These are phyloP conservation scores for Sphaerulina populicola DNA, from an alignment of 2,329 filamentous ascomycete genomes.

Conservation along the genomic window DNA sequence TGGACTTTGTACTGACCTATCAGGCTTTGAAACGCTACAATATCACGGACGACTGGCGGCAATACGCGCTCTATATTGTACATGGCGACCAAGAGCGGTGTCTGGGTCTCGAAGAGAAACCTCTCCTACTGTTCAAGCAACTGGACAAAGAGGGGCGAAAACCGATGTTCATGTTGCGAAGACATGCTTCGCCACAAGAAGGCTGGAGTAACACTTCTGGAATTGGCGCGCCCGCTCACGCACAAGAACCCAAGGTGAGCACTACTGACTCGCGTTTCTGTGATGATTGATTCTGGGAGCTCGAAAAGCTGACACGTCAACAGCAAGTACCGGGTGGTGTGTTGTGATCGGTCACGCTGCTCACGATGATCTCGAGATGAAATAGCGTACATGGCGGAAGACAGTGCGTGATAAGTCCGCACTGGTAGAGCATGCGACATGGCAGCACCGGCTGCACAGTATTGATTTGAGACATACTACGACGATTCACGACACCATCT, in stretches of 20 bases:
- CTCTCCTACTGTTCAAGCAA: slow-evolving; percentile 93
- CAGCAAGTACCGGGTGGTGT: slow-evolving; percentile 19
- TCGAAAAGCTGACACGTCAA: neutral
- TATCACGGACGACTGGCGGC: slow-evolving; percentile 94
- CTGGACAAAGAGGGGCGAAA: slow-evolving; percentile 94
- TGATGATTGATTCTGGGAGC: neutral
- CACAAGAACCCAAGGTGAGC: slow-evolving; percentile 16
- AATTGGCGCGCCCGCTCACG: slow-evolving; percentile 8
- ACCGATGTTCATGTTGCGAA: slow-evolving; percentile 96
- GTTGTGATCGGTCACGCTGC: slow-evolving; percentile 5
- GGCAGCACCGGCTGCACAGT: slow-evolving; percentile 4
- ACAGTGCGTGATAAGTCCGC: neutral
- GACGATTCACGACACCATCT: neutral
- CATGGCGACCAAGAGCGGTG: slow-evolving; percentile 98
- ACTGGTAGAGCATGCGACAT: neutral
- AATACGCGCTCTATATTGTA: slow-evolving; percentile 96
- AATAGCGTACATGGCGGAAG: neutral
- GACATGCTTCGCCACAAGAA: slow-evolving; percentile 46
- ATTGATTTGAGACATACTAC: slow-evolving; percentile 3
- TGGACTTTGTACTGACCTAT: neutral
- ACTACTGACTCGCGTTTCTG: neutral
- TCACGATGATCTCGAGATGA: neutral
- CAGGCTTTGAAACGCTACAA: slow-evolving; percentile 90
- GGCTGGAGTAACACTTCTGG: slow-evolving; percentile 27
- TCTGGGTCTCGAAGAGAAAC: slow-evolving; percentile 82